Conservation (phyloP, 2,329 filamentous ascomycete genomes). For the Gliomastix tumulicola region DNA sequence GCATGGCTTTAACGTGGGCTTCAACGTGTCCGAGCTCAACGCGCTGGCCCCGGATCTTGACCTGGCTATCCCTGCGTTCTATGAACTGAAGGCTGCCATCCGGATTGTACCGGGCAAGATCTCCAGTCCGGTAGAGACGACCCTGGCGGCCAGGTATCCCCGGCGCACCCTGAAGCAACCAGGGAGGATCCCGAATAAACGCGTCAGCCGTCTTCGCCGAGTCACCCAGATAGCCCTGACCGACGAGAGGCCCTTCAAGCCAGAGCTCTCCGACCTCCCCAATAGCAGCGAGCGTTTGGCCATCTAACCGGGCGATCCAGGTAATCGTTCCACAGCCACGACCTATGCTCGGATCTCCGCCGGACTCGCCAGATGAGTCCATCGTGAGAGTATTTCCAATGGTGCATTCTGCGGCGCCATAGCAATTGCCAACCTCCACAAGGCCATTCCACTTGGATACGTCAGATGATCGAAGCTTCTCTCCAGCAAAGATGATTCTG, state of each 20-base stretch:
- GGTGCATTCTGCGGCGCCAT: slow-evolving; percentile 2
- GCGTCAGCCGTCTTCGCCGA: slow-evolving; percentile 37
- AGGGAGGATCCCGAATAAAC: slow-evolving; percentile 54
- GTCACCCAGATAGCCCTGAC: slow-evolving; percentile 51
- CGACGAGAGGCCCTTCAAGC: slow-evolving; percentile 79
- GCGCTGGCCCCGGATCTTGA: slow-evolving; percentile 51
- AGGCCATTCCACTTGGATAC: background rate
- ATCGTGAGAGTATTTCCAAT: background rate
- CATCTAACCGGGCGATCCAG: slow-evolving; percentile 30
- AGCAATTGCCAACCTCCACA: background rate
- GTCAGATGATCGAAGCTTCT: slow-evolving; percentile 9
- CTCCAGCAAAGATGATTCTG: slow-evolving; percentile 12
- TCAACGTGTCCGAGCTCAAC: slow-evolving; percentile 32
- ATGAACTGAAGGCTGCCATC: slow-evolving; percentile 69
- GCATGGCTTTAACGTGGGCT: slow-evolving; percentile 37
- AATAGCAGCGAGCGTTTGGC: slow-evolving; percentile 12
- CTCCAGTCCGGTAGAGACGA: slow-evolving; percentile 73
- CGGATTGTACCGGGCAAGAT: slow-evolving; percentile 70
- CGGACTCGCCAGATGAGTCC: slow-evolving; percentile 9
- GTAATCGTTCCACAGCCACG: slow-evolving; percentile 4
- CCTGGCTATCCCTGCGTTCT: slow-evolving; percentile 50
- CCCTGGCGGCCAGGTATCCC: slow-evolving; percentile 36
- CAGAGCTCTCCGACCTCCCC: slow-evolving; percentile 66
- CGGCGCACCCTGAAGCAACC: slow-evolving; percentile 13
- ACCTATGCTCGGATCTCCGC: slow-evolving; percentile 6